phyloP scores from a whole-genome alignment of 1,284 basidiomycete genomes.

The Athelia sp. region DNA sequence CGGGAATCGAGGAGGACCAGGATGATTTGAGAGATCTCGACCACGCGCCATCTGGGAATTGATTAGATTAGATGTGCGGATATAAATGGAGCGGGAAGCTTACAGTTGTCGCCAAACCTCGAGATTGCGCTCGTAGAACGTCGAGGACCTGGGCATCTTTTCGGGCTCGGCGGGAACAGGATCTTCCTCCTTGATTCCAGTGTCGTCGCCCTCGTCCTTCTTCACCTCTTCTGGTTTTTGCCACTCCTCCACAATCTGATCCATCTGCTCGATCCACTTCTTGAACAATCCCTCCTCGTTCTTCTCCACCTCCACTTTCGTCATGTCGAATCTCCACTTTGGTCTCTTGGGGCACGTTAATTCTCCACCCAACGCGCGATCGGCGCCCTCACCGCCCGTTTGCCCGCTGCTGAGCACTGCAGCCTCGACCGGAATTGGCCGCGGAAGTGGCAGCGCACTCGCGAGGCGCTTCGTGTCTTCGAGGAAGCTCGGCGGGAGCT shows the following conservation, averaged over 20 bases:
- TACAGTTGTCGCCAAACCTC: constrained; percentile 91
- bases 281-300: constrained; percentile 80
- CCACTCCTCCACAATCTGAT: constrained; percentile 54
- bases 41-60: constrained; percentile 72
- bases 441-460: constrained; percentile 42
- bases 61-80: constrained; percentile 7
- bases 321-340: constrained; percentile 80
- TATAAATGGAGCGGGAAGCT: constrained; percentile 24
- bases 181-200: background rate
- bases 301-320: constrained; percentile 80
- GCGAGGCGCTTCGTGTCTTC: constrained; percentile 59
- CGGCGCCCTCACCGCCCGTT: constrained; percentile 8
- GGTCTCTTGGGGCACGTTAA: constrained; percentile 66
- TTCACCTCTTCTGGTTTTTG: constrained; percentile 24
- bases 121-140: constrained; percentile 84
- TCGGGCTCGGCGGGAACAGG: constrained; percentile 15
- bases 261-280: constrained; percentile 68
- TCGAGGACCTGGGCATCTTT: constrained; percentile 57
- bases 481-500: constrained; percentile 58
- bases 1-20: constrained; percentile 84
- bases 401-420: constrained; percentile 38
- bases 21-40: constrained; percentile 81
- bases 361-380: constrained; percentile 4
- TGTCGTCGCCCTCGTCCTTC: constrained; percentile 10
- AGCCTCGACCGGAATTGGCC: constrained; percentile 51